Evolutionary conservation across 495 filamentous ascomycete genomes (phyloP), one percentile per base, ranked within the genome.

Genomic region (Hyphodiscus hymeniophilus): DNA sequence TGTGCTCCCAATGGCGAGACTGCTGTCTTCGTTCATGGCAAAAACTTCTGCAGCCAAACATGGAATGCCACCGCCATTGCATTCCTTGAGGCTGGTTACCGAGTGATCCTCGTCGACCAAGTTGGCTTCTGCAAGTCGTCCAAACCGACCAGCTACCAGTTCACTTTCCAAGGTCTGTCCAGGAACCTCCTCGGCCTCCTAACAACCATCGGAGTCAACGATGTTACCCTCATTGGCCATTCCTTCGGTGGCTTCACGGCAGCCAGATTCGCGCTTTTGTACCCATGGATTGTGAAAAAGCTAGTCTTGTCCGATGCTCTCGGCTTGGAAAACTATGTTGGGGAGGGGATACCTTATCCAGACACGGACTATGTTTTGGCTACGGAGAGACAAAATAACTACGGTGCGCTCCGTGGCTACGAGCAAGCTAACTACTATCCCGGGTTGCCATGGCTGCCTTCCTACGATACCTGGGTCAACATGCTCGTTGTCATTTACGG

Each of bases 41-140:
- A 67, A 48, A 72, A 71, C 54, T 73, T 72, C 41, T 73, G 70
- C 52, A 63, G 51, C 24, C 48, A 63, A 1, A 73, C 70, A 1
- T 73, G 67, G 67, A 55, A 59, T 16, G 48, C 43, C 12, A 70
- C 70, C 13, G 58, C 63, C 17, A 10, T 32, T n/a, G 39, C 54
- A 13, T 64, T 72, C 26, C 39, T 56, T 8, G 45, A 38, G 0
- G 51, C 46, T 26, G 70, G 68, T 6, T 71, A 70, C 51, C 63
- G 68, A 32, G 65, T 71, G 39, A 66, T 72, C 43, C 28, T 70
- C 1, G 66, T 65, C 1, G 70, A 73, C 49, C 68, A 73, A 50
- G 47, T 73, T 41, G 70, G 70, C 32, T 73, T 67, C 38, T 73
- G 70, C 64, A 71, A 71, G 54, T 68, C 65, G n/a, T 61, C 63